phyloP scores from a whole-genome alignment of 768 basidiomycete species.

The Boletellus ananiceps region DNA sequence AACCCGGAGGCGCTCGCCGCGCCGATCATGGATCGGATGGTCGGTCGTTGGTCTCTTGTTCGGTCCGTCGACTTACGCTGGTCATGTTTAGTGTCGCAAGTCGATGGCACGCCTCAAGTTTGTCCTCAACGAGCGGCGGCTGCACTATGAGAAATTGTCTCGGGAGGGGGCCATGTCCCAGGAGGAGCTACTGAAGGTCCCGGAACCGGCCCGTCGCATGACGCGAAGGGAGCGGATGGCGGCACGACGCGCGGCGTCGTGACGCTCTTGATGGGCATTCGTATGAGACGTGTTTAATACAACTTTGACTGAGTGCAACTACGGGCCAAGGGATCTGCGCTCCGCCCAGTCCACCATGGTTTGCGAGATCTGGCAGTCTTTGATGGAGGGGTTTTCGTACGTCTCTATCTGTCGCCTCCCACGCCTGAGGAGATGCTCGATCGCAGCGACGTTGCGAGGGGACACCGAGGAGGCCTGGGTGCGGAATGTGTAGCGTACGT shows the following conservation, averaged over 20 bases:
- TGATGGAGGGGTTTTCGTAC: slow-evolving; percentile 63
- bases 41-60: slow-evolving; percentile 24
- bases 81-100: slow-evolving; percentile 68
- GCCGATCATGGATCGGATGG: slow-evolving; percentile 39
- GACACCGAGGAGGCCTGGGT: slow-evolving; percentile 56
- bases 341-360: slow-evolving; percentile 66
- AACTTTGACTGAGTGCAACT: not conserved
- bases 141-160: slow-evolving; percentile 58
- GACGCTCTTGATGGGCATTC: slow-evolving; percentile 1
- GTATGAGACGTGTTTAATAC: slow-evolving; percentile 12
- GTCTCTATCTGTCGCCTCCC: slow-evolving; percentile 63
- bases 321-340: slow-evolving; percentile 9
- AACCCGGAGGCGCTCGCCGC: slow-evolving; percentile 26
- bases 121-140: slow-evolving; percentile 83
- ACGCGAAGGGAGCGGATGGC: slow-evolving; percentile 19
- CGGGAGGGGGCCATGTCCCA: slow-evolving; percentile 16
- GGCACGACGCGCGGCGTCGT: slow-evolving; percentile 11
- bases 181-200: slow-evolving; percentile 15
- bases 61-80: slow-evolving; percentile 1
- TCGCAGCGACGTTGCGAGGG: slow-evolving; percentile 59
- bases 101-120: slow-evolving; percentile 96
- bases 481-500: slow-evolving; percentile 67
- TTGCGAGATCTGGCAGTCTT: slow-evolving; percentile 68
- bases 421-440: slow-evolving; percentile 75
- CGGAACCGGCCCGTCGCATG: slow-evolving; percentile 16